phyloP scores from a whole-genome alignment of 495 filamentous ascomycete genomes.

The Hypoxylon subgilvum region DNA sequence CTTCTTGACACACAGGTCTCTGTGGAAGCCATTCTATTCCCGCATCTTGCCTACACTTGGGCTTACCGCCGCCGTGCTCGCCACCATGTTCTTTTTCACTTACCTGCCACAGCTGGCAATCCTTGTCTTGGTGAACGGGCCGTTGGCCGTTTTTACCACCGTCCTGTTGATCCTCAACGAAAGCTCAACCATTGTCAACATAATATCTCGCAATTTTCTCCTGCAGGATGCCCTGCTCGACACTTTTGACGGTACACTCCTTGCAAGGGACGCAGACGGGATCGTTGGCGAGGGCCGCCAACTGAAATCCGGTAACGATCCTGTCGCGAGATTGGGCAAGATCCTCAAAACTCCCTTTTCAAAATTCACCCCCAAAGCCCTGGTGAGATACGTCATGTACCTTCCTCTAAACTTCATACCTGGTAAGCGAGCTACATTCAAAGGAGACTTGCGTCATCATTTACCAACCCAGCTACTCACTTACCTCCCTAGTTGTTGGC shows the following conservation, averaged over 20 bases:
- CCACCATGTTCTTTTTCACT: conserved; percentile 80
- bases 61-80: conserved; percentile 70
- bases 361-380: conserved; percentile 65
- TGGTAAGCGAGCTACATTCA: conserved; percentile 37
- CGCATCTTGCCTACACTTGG: conserved; percentile 70
- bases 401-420: conserved; percentile 94
- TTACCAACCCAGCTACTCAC: not conserved
- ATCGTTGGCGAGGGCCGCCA: conserved; percentile 77
- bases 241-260: conserved; percentile 84
- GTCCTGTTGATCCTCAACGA: conserved; percentile 81
- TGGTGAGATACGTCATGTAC: conserved; percentile 76
- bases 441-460: not conserved
- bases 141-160: conserved; percentile 78
- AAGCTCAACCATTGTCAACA: conserved; percentile 75
- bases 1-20: conserved; percentile 67
- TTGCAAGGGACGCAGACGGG: conserved; percentile 59
- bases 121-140: conserved; percentile 83
- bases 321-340: conserved; percentile 75
- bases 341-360: conserved; percentile 71
- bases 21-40: conserved; percentile 72
- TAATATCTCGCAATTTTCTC: conserved; percentile 76
- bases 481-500: conserved; percentile 66
- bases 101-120: conserved; percentile 88
- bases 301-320: conserved; percentile 64
- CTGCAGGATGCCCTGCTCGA: conserved; percentile 82